These are phyloP conservation scores for Annulohypoxylon moriforme DNA, from an alignment of 495 filamentous ascomycete genomes.

Conservation along the genomic window DNA sequence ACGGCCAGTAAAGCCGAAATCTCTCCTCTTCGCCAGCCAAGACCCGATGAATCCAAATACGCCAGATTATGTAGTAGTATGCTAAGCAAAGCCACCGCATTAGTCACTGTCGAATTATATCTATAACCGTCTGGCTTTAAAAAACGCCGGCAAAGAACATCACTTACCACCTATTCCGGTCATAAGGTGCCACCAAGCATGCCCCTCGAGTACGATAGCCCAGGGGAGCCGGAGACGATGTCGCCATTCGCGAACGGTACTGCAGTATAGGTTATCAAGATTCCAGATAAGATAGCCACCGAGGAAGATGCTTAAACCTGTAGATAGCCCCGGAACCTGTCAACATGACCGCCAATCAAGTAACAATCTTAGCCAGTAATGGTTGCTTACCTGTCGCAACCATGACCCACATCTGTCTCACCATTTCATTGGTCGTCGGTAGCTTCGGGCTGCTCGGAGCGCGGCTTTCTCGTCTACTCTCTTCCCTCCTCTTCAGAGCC, in stretches of 20 bases:
- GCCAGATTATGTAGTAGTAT: conserved; percentile 87
- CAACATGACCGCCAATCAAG: conserved; percentile 23
- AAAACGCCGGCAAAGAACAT: background rate
- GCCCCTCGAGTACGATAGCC: conserved; percentile 90
- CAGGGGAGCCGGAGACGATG: conserved; percentile 83
- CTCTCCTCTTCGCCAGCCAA: conserved; percentile 81
- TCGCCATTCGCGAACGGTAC: conserved; percentile 74
- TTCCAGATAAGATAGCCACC: conserved; percentile 89
- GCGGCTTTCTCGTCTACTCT: conserved; percentile 59
- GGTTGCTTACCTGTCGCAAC: conserved; percentile 53
- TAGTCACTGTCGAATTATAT: conserved; percentile 2
- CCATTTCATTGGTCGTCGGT: conserved; percentile 74
- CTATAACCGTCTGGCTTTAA: background rate
- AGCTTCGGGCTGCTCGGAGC: conserved; percentile 54
- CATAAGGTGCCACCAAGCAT: conserved; percentile 93
- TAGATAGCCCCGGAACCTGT: conserved; percentile 8
- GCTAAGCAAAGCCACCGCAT: conserved; percentile 68
- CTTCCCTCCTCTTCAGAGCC: conserved; percentile 56
- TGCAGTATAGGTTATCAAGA: conserved; percentile 85
- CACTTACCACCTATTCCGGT: conserved; percentile 55
- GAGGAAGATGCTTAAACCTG: conserved; percentile 79
- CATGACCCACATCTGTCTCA: conserved; percentile 76
- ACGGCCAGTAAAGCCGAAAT: conserved; percentile 79
- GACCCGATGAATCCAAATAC: conserved; percentile 85
- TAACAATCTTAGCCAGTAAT: conserved; percentile 20